Percentiles rank a stretch among this genome's conserved stretches.
Conservation (phyloP, 2,329 filamentous ascomycete genomes). For the Pseudogymnoascus sp. region DNA sequence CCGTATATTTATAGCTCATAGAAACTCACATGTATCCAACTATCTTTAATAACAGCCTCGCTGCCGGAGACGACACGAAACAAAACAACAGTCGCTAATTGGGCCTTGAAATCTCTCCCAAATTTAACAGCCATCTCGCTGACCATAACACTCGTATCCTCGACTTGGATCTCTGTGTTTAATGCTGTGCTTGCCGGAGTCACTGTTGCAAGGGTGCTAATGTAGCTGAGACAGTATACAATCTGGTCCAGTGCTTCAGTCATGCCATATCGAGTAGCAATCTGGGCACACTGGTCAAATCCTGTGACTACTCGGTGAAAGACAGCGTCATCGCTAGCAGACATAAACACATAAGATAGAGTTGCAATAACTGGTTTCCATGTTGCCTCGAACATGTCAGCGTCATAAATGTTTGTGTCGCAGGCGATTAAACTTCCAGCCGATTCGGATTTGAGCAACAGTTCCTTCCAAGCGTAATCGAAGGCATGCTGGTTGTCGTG, state of each 20-base stretch:
- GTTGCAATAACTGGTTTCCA: slow-evolving; percentile 95
- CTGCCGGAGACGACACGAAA: slow-evolving; percentile 87
- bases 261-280: slow-evolving; percentile 76
- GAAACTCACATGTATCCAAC: slow-evolving; percentile 67
- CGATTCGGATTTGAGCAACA: slow-evolving; percentile 74
- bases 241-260: slow-evolving; percentile 88
- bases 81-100: slow-evolving; percentile 88
- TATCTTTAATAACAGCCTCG: slow-evolving; percentile 65
- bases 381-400: slow-evolving; percentile 93
- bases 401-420: slow-evolving; percentile 90
- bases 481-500: slow-evolving; percentile 96
- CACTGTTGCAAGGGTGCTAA: slow-evolving; percentile 77
- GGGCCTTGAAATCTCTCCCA: slow-evolving; percentile 85
- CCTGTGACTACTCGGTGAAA: slow-evolving; percentile 89
- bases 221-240: slow-evolving; percentile 79
- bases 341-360: slow-evolving; percentile 97
- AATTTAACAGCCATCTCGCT: slow-evolving; percentile 96
- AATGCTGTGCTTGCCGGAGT: slow-evolving; percentile 72
- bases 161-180: slow-evolving; percentile 92
- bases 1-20: slow-evolving; percentile 11
- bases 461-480: slow-evolving; percentile 94
- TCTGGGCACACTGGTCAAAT: slow-evolving; percentile 92
- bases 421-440: slow-evolving; percentile 69
- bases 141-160: slow-evolving; percentile 93
- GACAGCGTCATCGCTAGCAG: slow-evolving; percentile 90